Evolutionary conservation across 1,284 basidiomycete genomes (phyloP).

Genomic region (Bondarzewia mesenterica): DNA sequence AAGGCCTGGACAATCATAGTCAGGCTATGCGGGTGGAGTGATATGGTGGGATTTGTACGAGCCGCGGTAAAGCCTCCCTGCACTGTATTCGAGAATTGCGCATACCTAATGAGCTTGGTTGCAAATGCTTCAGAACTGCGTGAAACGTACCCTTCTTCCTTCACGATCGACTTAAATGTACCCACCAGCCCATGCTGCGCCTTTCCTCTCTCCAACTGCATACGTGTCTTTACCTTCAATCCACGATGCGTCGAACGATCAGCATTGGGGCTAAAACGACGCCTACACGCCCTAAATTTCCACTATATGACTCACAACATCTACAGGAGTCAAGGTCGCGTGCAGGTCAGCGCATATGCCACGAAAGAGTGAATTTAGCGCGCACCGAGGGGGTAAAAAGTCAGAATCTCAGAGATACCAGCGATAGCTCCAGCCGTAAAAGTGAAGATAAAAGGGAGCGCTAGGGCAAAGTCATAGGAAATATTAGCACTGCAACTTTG

Average conservation of each 20-base stretch:
- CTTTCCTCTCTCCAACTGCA: slow-evolving; percentile 90
- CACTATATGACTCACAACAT: slow-evolving; percentile 22
- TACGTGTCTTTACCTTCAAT: slow-evolving; percentile 87
- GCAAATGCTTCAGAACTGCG: too few relatives aligned
- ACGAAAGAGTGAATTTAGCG: slow-evolving; percentile 4
- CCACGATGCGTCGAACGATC: slow-evolving; percentile 1
- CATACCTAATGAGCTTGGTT: too few relatives aligned
- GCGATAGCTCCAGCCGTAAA: slow-evolving; percentile 90
- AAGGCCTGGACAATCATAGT: slow-evolving; percentile 44
- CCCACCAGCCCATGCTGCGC: slow-evolving; percentile 74
- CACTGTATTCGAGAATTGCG: slow-evolving; percentile 32
- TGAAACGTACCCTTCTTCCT: slow-evolving; percentile 75
- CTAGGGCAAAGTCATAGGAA: slow-evolving; percentile 31
- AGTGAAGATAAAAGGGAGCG: slow-evolving; percentile 80
- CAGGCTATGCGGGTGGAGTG: background rate
- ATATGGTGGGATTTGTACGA: slow-evolving; percentile 2
- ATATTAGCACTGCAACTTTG: too few relatives aligned
- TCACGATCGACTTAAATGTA: slow-evolving; percentile 70
- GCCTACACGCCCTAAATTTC: background rate
- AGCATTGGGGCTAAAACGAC: background rate
- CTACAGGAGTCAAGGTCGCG: slow-evolving; percentile 12
- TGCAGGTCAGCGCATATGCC: slow-evolving; percentile 1
- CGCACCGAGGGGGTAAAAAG: slow-evolving; percentile 88
- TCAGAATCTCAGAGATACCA: slow-evolving; percentile 84
- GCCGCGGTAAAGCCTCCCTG: slow-evolving; percentile 85